Conservation (phyloP, 495 filamentous ascomycete species). For the Neurospora sp. region DNA sequence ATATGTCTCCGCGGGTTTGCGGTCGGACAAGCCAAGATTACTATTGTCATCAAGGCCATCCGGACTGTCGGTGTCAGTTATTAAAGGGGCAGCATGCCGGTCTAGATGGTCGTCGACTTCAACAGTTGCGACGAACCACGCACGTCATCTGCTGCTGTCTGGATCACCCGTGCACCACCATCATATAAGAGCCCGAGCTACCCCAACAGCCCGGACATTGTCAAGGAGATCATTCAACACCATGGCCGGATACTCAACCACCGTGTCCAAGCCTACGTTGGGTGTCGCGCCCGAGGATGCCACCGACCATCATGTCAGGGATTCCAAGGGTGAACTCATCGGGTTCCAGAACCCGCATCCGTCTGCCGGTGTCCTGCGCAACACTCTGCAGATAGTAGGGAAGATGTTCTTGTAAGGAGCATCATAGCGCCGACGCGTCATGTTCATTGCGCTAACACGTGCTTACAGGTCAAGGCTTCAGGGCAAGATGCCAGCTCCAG, state of each 20-base stretch:
- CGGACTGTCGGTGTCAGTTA: not conserved
- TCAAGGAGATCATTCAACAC: not conserved
- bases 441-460: not conserved
- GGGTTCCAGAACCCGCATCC: slow-evolving; percentile 27
- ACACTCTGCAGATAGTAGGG: not conserved
- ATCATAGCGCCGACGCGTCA: not conserved
- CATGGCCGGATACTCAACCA: slow-evolving; percentile 9
- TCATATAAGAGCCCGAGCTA: not conserved
- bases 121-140: not conserved
- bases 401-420: slow-evolving; percentile 8
- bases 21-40: not conserved
- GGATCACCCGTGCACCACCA: not conserved
- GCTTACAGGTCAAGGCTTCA: slow-evolving; percentile 43
- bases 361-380: slow-evolving; percentile 12
- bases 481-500: slow-evolving; percentile 53
- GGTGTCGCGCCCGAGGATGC: slow-evolving; percentile 17
- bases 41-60: not conserved
- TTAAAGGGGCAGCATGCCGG: not conserved
- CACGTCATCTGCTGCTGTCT: not conserved
- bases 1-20: not conserved
- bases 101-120: not conserved
- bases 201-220: not conserved
- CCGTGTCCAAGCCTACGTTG: slow-evolving; percentile 14
- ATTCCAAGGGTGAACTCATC: slow-evolving; percentile 20
- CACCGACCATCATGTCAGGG: slow-evolving; percentile 25